These are phyloP conservation scores for maize (Zea mays) DNA, from an alignment of 176 grass and related monocot species.

Conservation along the genomic window Zm-B73-REFERENCE-NAM-5.0 NC_050102.1:166116001-166116500, in stretches of 20 bases:
- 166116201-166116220: slow-evolving; percentile 84
- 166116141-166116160: not conserved
- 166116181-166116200: slow-evolving; percentile 84
- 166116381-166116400: slow-evolving; percentile 82
- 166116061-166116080: not conserved
- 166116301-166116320: slow-evolving; percentile 50
- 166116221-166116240: slow-evolving; percentile 92
- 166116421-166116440: slow-evolving; percentile 69
- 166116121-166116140: slow-evolving; percentile 8
- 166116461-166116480: slow-evolving; percentile 92
- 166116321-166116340: slow-evolving; percentile 92
- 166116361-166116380: slow-evolving; percentile 94
- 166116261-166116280: slow-evolving; percentile 89
- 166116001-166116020: not conserved
- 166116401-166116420: slow-evolving; percentile 61
- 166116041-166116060: slow-evolving; percentile 16
- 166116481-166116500: slow-evolving; percentile 40
- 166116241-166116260: slow-evolving; percentile 76
- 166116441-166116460: slow-evolving; percentile 93
- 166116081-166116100: not conserved
- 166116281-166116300: slow-evolving; percentile 23
- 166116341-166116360: slow-evolving; percentile 98
- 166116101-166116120: not conserved
- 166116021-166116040: not conserved
- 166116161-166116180: slow-evolving; percentile 34